Base-by-base conservation (phyloP, 2,329 filamentous ascomycete species). In the Fusarium coffeatum region DNA sequence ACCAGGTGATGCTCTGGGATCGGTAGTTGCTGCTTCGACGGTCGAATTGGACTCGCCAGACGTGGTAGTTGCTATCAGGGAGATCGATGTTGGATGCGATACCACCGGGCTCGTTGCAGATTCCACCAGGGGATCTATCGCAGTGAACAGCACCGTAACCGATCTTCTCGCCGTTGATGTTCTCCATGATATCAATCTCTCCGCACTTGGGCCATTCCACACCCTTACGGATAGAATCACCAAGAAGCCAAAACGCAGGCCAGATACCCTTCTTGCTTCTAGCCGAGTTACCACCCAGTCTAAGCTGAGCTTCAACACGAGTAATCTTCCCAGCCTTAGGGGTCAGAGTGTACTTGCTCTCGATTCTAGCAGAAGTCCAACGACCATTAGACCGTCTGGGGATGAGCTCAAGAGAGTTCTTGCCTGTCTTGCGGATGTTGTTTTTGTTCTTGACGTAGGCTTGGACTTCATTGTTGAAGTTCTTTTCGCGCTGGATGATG, bases 181-280 rank as follows among this genome's bases (percentile, higher is more conserved):
- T 83, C 80, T 89, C 87, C 74, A 89, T 80, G 70, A 88, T 84
- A 74, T 89, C 87, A 51, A 89, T 79, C 80, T 89, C 87, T 64
- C 87, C 87, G 61, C 84, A 85, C 11, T 64, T 55, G 1, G 87
- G 87, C 87, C 87, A 89, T 16, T 71, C 37, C 2, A 80, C 82
- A 11, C 85, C 85, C 46, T 82, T 78, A 27, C 84, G 83, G 57
- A 85, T 78, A 13, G 81, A 75, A 51, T 87, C 81, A 42, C 87
- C 86, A 18, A 88, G 80, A 64, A 87, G 79, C 86, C 86, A 89
- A 72, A 88, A 88, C 1, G 87, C 87, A 1, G 87, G 86, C 87
- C 86, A 89, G 51, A 88, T 80, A 7, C 87, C 87, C 69, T 87
- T 80, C 76, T 87, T 85, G 45, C 76, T 74, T 4, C 80, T 79